Percentiles rank a stretch among this genome's conserved stretches.
These are phyloP conservation scores for Silene uniflora DNA, from an alignment of 148 eudicot species.

Conservation along the genomic window DNA sequence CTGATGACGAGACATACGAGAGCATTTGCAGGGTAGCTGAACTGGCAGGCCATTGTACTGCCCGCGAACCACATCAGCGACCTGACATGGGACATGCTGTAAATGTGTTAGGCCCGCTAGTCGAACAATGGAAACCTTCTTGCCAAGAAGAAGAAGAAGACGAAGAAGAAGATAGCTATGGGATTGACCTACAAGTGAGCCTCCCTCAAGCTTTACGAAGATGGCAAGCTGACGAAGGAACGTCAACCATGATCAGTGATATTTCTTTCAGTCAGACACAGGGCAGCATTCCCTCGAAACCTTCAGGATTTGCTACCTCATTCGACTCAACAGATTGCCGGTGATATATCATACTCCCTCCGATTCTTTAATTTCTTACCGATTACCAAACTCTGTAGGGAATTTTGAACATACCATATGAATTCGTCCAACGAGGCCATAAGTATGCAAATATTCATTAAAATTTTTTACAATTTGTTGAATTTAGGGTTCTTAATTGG, in stretches of 20 bases:
- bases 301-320: conserved; percentile 52
- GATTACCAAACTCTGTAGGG: no score
- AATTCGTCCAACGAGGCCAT: no score
- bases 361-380: background rate
- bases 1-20: conserved; percentile 40
- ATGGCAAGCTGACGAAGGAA: conserved; percentile 35
- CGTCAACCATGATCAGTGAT: conserved; percentile 39
- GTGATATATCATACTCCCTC: conserved; percentile 10
- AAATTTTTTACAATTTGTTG: conserved; percentile 18
- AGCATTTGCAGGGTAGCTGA: conserved; percentile 30
- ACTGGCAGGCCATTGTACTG: conserved; percentile 38
- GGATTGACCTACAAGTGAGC: conserved; percentile 32
- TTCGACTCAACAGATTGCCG: conserved; percentile 49
- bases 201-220: conserved; percentile 32
- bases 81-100: conserved; percentile 41
- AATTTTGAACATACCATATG: no score
- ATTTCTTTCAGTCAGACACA: conserved; percentile 40
- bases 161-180: conserved; percentile 29
- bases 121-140: conserved; percentile 36
- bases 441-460: conserved; percentile 14
- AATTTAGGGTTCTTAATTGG: background rate
- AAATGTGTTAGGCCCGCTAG: conserved; percentile 33
- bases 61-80: conserved; percentile 39
- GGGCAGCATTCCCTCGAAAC: conserved; percentile 46
- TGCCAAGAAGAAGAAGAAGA: conserved; percentile 34